A percentile compares a stretch with the other conserved stretches of the same genome.
These are phyloP conservation scores for Irpex rosettiformis DNA, from an alignment of 1,284 basidiomycete species.

Conservation along the genomic window DNA sequence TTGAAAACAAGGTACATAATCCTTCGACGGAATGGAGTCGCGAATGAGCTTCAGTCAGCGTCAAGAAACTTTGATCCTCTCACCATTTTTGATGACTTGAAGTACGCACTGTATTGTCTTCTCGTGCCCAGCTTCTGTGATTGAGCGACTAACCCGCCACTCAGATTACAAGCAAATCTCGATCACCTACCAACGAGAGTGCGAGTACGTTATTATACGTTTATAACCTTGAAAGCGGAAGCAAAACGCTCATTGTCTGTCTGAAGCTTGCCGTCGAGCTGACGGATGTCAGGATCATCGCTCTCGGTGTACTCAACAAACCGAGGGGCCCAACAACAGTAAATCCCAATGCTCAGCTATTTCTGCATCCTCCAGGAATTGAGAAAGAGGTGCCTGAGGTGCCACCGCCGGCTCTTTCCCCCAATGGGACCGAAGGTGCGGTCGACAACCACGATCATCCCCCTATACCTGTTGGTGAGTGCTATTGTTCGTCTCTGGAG, in stretches of 20 bases:
- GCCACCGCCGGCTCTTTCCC: slow-evolving; percentile 9
- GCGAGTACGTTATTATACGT: slow-evolving; percentile 38
- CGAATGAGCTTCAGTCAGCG: slow-evolving; percentile 62
- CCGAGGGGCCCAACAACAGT: slow-evolving; percentile 53
- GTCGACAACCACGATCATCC: neutral
- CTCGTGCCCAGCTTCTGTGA: neutral
- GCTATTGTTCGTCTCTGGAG: no score
- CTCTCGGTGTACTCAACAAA: slow-evolving; percentile 59
- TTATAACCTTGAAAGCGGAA: slow-evolving; percentile 11
- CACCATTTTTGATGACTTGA: slow-evolving; percentile 67
- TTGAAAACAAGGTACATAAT: slow-evolving; percentile 55
- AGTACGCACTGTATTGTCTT: slow-evolving; percentile 39
- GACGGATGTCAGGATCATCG: slow-evolving; percentile 69
- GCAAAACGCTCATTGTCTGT: slow-evolving; percentile 10
- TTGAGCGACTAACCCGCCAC: neutral
- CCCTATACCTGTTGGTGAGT: neutral
- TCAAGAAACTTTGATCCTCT: slow-evolving; percentile 66
- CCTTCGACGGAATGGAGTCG: slow-evolving; percentile 68
- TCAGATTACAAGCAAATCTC: slow-evolving; percentile 52
- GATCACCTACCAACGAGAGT: slow-evolving; percentile 59
- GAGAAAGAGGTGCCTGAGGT: slow-evolving; percentile 24
- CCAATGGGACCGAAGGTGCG: neutral
- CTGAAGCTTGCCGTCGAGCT: slow-evolving; percentile 63
- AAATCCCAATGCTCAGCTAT: slow-evolving; percentile 60
- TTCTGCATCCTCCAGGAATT: slow-evolving; percentile 69